Evolutionary conservation across 2,329 filamentous ascomycete species (phyloP), one percentile per base, ranked within the genome.

Genomic region (Zopfia rhizophila): DNA sequence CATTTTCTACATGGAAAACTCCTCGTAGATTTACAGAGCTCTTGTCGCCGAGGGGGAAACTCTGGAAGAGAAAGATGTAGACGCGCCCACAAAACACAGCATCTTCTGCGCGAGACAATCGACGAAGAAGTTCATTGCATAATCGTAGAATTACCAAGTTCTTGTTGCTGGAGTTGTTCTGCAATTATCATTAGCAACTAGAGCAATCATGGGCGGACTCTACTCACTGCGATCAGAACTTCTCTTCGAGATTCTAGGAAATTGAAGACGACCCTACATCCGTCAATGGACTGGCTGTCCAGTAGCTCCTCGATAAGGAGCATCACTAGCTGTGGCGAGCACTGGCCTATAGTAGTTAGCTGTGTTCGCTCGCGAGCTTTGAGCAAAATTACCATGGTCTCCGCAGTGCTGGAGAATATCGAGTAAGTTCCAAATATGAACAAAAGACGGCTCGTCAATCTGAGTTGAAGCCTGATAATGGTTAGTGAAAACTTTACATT

Each of bases 31-130:
- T 99, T 37, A 99, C 94, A 0, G 94, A 97, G 69, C 94, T 97
- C 69, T 93, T 94, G 72, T 99, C 95, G 22, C 93, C 93, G 0
- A 99, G 79, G 1, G 94, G 94, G 64, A 99, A 97, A 70, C 91
- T 96, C 70, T 99, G 94, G 72, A 97, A 99, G 67, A 99, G 84
- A 72, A 97, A 99, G 55, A 99, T 97, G 72, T 97, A 97, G 18
- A 99, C 94, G 27, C 94, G 84, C 12, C 94, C 94, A 65, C 94
- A 99, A 68, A 99, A 99, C 1, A 95, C 91, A 0, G 94, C 95
- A 71, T 99, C 94, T 69, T 97, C 92, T 3, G 94, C 93, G 45
- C 94, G 85, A n/a, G 94, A 97, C 2, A 99, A 80, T 32, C 94
- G 84, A 24, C 93, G 86, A n/a, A 99, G 79, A 12, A 99, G 80